phyloP scores from a whole-genome alignment of 345 rosid species.

The Eucalyptus marginata region DNA sequence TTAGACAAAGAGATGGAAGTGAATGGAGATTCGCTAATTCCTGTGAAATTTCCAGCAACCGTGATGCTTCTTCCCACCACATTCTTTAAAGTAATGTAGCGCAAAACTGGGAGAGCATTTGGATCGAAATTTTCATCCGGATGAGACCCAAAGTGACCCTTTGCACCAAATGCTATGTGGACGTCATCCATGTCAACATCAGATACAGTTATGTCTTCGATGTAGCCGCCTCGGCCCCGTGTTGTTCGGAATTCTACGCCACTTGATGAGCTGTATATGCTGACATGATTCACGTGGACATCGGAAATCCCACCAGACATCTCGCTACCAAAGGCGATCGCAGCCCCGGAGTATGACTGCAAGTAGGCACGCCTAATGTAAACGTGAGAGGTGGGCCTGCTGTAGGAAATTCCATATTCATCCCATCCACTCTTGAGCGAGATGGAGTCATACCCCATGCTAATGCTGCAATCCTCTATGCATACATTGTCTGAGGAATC shows the following conservation, averaged over 20 bases:
- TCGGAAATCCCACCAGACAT: no score
- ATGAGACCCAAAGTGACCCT: conserved; percentile 59
- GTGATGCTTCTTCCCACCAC: conserved; percentile 46
- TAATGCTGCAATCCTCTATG: conserved; percentile 66
- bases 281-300: no score
- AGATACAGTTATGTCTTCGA: conserved; percentile 45
- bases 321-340: not conserved
- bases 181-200: conserved; percentile 25
- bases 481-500: conserved; percentile 88
- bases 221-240: conserved; percentile 81
- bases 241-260: conserved; percentile 71
- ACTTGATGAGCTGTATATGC: conserved; percentile 17
- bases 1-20: conserved; percentile 52
- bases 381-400: conserved; percentile 44
- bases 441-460: conserved; percentile 64
- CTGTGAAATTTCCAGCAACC: conserved; percentile 63
- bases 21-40: conserved; percentile 62
- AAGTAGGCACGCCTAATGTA: conserved; percentile 54
- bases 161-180: conserved; percentile 33
- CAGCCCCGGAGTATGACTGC: conserved; percentile 63
- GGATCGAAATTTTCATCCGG: conserved; percentile 71
- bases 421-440: conserved; percentile 97
- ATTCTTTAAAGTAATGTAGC: conserved; percentile 29
- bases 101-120: conserved; percentile 40
- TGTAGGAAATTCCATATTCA: conserved; percentile 71